Evolutionary conservation across 805 yeast genomes (phyloP), one percentile per base, ranked within the genome.

Genomic region (Yarrowia sp.): DNA sequence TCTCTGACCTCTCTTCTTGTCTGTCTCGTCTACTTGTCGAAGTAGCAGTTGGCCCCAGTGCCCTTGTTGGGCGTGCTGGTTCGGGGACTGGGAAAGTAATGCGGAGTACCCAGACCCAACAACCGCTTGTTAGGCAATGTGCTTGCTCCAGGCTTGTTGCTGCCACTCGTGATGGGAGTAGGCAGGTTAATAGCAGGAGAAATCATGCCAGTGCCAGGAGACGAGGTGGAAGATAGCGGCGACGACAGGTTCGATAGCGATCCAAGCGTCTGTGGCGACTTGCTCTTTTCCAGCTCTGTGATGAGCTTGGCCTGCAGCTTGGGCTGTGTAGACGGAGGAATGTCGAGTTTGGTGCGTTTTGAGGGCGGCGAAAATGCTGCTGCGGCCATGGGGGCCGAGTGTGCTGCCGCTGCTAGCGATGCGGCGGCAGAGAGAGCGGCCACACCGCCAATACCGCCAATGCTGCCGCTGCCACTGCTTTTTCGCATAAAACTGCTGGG

Each of bases 141-240:
- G 44, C 50, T 35, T 5, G 51, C 64, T n/a, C 51, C 51, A 7
- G 64, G 64, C 43, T 58, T 58, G 51, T 58, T 58, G 22, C 51
- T 43, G 18, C 64, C 64, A 42, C 51, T 43, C 35, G 64, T 58
- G 43, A 58, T 43, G 1, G 64, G 64, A 1, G 64, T 58, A 11
- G 64, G 64, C 22, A 58, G 64, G 17, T 58, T 58, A 11, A 58
- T 58, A 14, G 51, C 51, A 9, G 64, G 64, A n/a, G 64, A 58
- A 33, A 58, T 58, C 51, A 58, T 44, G 17, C 61, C 61, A 4
- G 38, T 38, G 4, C 64, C 64, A 42, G 64, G 64, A 4, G 64
- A 58, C 14, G 64, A 58, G 4, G 50, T 58, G 9, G 64, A 33
- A 17, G 64, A 58, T n/a, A 58, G 8, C 2, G 64, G 64, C 22